A percentile compares a stretch with the other conserved stretches of the same genome.
phyloP scores from a whole-genome alignment of 768 basidiomycete species.

The Suillus americanus region DNA sequence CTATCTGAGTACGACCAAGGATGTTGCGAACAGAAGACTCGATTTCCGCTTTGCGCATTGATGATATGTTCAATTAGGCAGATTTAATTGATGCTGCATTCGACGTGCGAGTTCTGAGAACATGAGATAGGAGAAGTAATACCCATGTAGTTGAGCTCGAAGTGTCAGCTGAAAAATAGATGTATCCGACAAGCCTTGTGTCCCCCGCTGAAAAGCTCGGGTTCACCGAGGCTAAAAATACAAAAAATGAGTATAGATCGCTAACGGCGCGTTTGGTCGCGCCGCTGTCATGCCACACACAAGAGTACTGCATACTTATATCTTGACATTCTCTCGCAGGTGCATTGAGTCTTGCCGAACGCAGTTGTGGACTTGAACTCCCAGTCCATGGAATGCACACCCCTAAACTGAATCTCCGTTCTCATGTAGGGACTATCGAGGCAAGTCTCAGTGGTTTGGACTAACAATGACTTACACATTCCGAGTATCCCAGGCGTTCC shows the following conservation, averaged over 20 bases:
- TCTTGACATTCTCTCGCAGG: neutral
- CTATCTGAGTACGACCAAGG: slow-evolving; percentile 59
- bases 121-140: neutral
- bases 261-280: neutral
- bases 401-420: neutral
- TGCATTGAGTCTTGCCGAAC: neutral
- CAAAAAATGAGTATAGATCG: too few species aligned
- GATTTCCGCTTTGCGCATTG: slow-evolving; percentile 64
- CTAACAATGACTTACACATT: neutral
- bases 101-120: neutral
- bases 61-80: neutral
- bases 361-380: neutral
- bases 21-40: slow-evolving; percentile 56
- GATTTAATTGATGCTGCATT: neutral
- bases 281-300: neutral
- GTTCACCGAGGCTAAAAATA: too few species aligned
- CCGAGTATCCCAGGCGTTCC: neutral
- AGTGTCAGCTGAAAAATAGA: neutral
- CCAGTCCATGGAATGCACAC: neutral
- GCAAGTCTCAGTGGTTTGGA: neutral
- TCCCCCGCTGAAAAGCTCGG: neutral
- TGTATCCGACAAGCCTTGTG: neutral
- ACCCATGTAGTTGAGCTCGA: neutral
- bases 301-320: neutral
- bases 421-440: neutral